Evolutionary conservation across 2,329 filamentous ascomycete species (phyloP).

Genomic region (Trichoderma harzianum): DNA sequence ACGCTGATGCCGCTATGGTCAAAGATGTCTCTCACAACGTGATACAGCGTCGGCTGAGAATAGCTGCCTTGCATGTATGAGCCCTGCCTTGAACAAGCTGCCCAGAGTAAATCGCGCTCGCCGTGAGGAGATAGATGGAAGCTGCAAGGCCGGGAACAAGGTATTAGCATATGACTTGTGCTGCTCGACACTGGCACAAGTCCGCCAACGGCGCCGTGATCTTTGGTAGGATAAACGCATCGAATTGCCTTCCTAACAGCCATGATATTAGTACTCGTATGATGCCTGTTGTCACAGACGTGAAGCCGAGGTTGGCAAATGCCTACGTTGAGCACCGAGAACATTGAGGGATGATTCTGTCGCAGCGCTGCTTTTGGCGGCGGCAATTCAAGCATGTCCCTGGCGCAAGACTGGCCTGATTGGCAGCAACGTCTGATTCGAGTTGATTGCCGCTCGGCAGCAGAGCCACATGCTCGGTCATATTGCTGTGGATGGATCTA

Average conservation of each 20-base stretch:
- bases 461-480: neutral
- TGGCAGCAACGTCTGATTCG: neutral
- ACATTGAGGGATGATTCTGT: slow-evolving; percentile 1
- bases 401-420: neutral
- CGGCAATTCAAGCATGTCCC: slow-evolving; percentile 4
- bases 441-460: neutral
- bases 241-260: slow-evolving; percentile 5
- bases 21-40: neutral
- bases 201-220: neutral
- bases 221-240: neutral
- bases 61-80: neutral
- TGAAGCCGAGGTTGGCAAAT: neutral
- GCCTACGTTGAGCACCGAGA: neutral
- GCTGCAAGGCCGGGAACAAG: neutral
- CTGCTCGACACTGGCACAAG: neutral
- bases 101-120: neutral
- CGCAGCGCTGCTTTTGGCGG: neutral
- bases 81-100: neutral
- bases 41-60: neutral
- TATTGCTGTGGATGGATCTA: neutral
- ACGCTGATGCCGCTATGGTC: neutral
- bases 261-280: neutral
- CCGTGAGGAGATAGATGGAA: neutral
- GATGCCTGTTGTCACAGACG: neutral
- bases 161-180: neutral